These are phyloP conservation scores for Russula sp. DNA, from an alignment of 768 basidiomycete genomes.

Conservation along the genomic window DNA sequence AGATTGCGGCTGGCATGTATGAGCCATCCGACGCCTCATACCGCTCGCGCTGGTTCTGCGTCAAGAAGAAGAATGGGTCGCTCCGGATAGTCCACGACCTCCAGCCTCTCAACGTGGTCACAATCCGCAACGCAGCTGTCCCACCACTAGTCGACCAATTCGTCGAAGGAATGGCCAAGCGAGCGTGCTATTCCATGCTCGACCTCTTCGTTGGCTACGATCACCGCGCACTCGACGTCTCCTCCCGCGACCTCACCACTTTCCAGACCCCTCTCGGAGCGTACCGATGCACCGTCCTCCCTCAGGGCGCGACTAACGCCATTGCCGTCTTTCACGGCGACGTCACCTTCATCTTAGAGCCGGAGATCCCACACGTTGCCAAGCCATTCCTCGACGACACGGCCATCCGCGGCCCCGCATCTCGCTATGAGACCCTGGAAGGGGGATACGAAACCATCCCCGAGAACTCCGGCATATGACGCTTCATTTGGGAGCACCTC, in stretches of 20 bases:
- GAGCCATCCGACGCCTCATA: too few species aligned
- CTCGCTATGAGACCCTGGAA: background rate
- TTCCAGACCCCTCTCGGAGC: background rate
- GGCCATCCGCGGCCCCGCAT: background rate
- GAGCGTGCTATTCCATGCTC: too few species aligned
- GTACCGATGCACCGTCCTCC: slow-evolving; percentile 28
- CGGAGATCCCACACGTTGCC: slow-evolving; percentile 32
- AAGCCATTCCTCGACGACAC: background rate
- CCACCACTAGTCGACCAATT: too few species aligned
- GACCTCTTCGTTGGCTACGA: too few species aligned
- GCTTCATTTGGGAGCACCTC: too few species aligned
- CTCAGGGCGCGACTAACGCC: slow-evolving; percentile 39
- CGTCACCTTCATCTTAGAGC: slow-evolving; percentile 31
- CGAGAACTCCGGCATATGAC: background rate
- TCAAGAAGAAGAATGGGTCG: background rate
- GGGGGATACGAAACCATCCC: background rate
- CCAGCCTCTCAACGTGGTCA: slow-evolving; percentile 24
- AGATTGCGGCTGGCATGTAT: slow-evolving; percentile 34
- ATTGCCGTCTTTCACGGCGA: slow-evolving; percentile 36
- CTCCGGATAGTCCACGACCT: slow-evolving; percentile 24
- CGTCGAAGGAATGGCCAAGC: too few species aligned
- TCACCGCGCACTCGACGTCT: too few species aligned
- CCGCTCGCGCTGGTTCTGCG: background rate
- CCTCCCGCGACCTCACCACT: too few species aligned
- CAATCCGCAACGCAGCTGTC: slow-evolving; percentile 20